Base-by-base conservation (phyloP, 495 filamentous ascomycete genomes). In the Neurospora tetraspora region DNA sequence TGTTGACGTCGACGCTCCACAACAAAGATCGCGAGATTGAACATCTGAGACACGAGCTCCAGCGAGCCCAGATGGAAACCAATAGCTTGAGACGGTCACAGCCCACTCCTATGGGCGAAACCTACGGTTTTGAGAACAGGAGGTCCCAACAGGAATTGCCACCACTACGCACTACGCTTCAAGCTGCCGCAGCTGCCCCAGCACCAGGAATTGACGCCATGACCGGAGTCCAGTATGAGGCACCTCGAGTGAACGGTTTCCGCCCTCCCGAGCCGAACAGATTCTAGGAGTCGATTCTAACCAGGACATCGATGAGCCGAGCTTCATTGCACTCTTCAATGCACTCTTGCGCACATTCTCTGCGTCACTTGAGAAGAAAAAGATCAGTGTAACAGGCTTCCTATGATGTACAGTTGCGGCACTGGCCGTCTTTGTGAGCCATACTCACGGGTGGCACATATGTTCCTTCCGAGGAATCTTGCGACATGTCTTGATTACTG, bases 151-250 rank as follows among this genome's bases (percentile, higher is more conserved):
- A 82, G 8, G 85, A 87, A 72, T 76, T 88, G 16, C 86, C 86
- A 2, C 86, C 86, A 27, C 78, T 88, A 42, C 77, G 86, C 16
- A 76, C 80, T 5, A 65, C 53, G 7, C 65, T 85, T 5, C 81
- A 78, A 72, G 61, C 70, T 70, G 34, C 76, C 72, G 10, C 73
- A 12, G 72, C 39, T 8, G 69, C 72, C 5, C 2, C 73, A 14
- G 74, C 76, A 5, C 77, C 78, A 59, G 79, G 72, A 6, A 80
- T 83, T 7, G 86, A 88, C 12, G 81, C 83, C 7, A 88, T 88
- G 86, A 86, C 84, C 31, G 86, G 86, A 14, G 84, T 88, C 12
- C 86, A 88, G 75, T 88, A 88, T 70, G 83, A 87, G 61, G 76
- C 80, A 9, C 83, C 82, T 14, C 77, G 81, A 18, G 40, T 76